Base-by-base conservation (phyloP, 169 alveolate genomes). In the Plasmodium ovale region DNA sequence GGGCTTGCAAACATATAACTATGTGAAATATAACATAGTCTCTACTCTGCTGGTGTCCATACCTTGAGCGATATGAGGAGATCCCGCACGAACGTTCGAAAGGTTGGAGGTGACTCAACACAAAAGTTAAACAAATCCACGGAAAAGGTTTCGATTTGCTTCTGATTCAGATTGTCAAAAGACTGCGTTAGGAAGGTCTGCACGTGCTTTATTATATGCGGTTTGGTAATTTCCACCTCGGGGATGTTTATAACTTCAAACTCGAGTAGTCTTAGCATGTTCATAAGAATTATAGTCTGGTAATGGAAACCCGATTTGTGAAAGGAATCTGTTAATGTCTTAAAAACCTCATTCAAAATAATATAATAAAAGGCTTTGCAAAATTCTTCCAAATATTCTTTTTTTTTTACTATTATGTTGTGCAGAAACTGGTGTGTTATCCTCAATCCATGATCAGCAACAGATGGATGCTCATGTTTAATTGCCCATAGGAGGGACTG, bases 241-340 rank as follows among this genome's bases (percentile, higher is more conserved):
- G 92, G 93, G 37, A 91, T 90, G 23, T 88, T 77, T 42, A 94
- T 87, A 51, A 82, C 87, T 33, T 93, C 93, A 60, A 92, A 92
- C 60, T 94, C 96, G 2, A 92, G 56, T 21, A 94, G 68, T 71
- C 89, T 89, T 68, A 94, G 87, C 64, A 94, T 51, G 23, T 93
- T 90, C 88, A 89, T 92, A 7, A 95, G 91, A 31, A 95, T 89
- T 87, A 93, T 93, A 3, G 97, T 95, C 89, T 97, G 98, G 47
- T 94, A 94, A 47, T 96, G 96, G 90, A 97, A 96, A 7, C 98
- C 98, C 6, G 97, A 94, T 87, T 95, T 96, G 69, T 97, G 98
- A 72, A 96, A 93, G 14, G 97, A 95, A 77, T 97, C 98, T 12
- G 98, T 97, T 91, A 97, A 88, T 10, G 97, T 96, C 35, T 93